A percentile compares a stretch with the other conserved stretches of the same genome.
Evolutionary conservation across 257 asterid species (phyloP).

Genomic region (Hygrophila difformis): DNA sequence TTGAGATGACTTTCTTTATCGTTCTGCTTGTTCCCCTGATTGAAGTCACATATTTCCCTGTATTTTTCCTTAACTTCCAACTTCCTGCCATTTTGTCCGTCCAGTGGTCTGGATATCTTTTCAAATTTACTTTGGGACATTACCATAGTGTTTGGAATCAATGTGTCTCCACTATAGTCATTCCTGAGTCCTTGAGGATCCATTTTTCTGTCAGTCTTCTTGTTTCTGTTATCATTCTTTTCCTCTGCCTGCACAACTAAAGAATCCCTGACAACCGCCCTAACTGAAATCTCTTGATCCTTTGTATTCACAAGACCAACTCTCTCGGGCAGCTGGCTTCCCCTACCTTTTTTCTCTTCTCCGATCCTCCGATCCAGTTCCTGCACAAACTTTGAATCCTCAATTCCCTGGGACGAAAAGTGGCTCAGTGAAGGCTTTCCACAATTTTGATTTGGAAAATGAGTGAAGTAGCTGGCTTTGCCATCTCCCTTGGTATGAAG

Average conservation of each 20-base stretch:
- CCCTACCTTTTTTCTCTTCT: conserved; percentile 37
- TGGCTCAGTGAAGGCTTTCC: conserved; percentile 22
- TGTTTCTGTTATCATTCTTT: too few species aligned
- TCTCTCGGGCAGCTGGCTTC: conserved; percentile 35
- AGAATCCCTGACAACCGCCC: conserved; percentile 22
- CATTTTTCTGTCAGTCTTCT: conserved; percentile 31
- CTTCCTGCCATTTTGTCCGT: conserved; percentile 27
- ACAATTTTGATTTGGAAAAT: too few species aligned
- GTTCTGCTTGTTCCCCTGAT: conserved; percentile 30
- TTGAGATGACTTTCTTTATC: conserved; percentile 33
- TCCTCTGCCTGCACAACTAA: too few species aligned
- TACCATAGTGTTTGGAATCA: conserved; percentile 23
- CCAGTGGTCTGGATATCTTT: conserved; percentile 27
- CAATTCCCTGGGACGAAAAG: conserved; percentile 20
- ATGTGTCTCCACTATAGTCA: conserved; percentile 21
- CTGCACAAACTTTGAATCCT: conserved; percentile 44
- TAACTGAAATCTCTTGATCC: conserved; percentile 20
- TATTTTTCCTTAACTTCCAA: conserved; percentile 34
- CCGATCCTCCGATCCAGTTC: too few species aligned
- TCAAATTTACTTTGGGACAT: conserved; percentile 25
- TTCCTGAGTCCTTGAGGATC: conserved; percentile 23
- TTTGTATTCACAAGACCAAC: conserved; percentile 24
- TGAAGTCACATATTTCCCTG: conserved; percentile 28
- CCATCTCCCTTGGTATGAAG: conserved; percentile 24
- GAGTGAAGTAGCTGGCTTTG: conserved; percentile 18